Percentiles rank a stretch among this genome's conserved stretches.
Evolutionary conservation across 768 basidiomycete genomes (phyloP).

Genomic region (Boletellus ananas): DNA sequence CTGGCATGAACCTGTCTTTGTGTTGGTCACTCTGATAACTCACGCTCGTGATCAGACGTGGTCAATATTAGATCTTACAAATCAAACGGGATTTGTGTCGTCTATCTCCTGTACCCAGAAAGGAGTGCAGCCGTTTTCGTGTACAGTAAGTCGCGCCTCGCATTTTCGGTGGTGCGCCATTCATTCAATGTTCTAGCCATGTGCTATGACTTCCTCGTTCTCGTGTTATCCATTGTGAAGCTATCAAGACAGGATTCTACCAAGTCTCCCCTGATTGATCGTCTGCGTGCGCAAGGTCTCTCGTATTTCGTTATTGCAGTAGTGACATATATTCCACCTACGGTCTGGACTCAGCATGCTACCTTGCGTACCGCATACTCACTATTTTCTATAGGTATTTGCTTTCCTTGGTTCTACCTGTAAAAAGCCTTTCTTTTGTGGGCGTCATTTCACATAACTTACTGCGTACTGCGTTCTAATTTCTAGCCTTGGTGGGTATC

Average conservation of each 20-base stretch:
- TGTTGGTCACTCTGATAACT: not conserved
- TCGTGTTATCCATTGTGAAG: conserved; percentile 13
- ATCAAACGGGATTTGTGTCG: conserved; percentile 1
- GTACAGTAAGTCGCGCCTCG: conserved; percentile 14
- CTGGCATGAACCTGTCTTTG: not conserved
- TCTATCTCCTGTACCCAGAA: not conserved
- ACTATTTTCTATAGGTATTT: conserved; percentile 6
- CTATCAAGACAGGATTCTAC: conserved; percentile 9
- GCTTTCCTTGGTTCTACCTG: conserved; percentile 3
- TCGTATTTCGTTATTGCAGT: conserved; percentile 15
- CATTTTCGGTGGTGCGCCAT: not conserved
- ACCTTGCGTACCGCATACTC: not conserved
- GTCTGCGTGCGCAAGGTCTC: conserved; percentile 16
- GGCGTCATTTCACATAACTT: not conserved
- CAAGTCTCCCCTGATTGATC: conserved; percentile 8
- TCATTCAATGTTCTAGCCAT: conserved; percentile 12
- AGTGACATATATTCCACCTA: conserved; percentile 9
- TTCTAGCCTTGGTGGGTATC: conserved; percentile 8
- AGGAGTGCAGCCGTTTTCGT: conserved; percentile 3
- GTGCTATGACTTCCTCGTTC: conserved; percentile 18
- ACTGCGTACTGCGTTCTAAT: not conserved
- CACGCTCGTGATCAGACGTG: conserved; percentile 1
- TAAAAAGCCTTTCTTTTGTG: not conserved
- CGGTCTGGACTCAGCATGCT: not conserved
- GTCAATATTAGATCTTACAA: not conserved